Evolutionary conservation across 2,329 filamentous ascomycete genomes (phyloP), one percentile per base, ranked within the genome.

Genomic region (Myriangium duriaei): DNA sequence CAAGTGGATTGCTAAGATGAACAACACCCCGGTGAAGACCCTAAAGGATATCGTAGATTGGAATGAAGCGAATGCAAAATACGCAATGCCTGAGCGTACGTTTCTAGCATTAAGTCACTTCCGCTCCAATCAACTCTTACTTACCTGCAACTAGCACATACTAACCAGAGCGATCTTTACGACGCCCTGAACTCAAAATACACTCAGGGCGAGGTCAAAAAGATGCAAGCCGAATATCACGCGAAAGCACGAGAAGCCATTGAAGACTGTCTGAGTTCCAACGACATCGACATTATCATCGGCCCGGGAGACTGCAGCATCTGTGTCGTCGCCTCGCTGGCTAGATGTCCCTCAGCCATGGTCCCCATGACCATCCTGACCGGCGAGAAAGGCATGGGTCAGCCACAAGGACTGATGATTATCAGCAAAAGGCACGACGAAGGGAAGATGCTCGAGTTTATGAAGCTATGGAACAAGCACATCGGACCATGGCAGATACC

Each of bases 41-140:
- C 30, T 50, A 10, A 48, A 49, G 29, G 47, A 51, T 34, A 32
- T 50, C 17, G 26, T 48, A 3, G 17, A n/a, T 15, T 51, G 40
- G 38, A 49, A 48, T 38, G 34, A 44, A 2, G n/a, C 39, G 5
- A 50, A 51, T 26, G 7, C 21, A 7, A n/a, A 26, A n/a, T n/a
- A 26, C 7, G 21, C 7, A 7, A 26, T 26, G 21, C 21, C 21
- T 7, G 21, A 26, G 21, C 21, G 21, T 26, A 26, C 21, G 21
- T 26, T n/a, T 26, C n/a, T n/a, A n/a, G n/a, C n/a, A n/a, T n/a
- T n/a, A n/a, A n/a, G n/a, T n/a, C n/a, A n/a, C n/a, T n/a, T n/a
- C n/a, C n/a, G n/a, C n/a, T n/a, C n/a, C n/a, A n/a, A n/a, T n/a
- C n/a, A n/a, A n/a, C n/a, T n/a, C n/a, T n/a, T n/a, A n/a, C n/a